Evolutionary conservation across 345 rosid species (phyloP), one percentile per base, ranked within the genome.

Genomic region (Raphanus raphanistrum): DNA sequence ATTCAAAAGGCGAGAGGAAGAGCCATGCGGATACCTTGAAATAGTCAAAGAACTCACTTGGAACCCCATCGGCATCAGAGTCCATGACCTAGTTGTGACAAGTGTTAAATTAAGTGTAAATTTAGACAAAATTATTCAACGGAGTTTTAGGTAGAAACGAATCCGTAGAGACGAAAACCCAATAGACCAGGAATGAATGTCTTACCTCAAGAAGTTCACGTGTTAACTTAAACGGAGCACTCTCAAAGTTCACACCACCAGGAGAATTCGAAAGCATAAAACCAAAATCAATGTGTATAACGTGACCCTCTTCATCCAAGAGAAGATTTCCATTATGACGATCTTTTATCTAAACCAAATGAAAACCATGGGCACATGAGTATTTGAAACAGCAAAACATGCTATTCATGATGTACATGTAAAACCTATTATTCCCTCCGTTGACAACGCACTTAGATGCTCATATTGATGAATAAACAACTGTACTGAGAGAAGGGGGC

Each of bases 181-280:
- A 28, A 28, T 28, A 28, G 31, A 28, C 31, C 31, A 64, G 8
- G 75, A 38, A 41, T 10, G 10, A 17, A 12, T 33, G 72, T 26
- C 72, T 27, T 63, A 90, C 98, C 97, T 96, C 99, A 79, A 96
- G 98, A 85, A 95, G 98, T 83, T 95, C 99, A 26, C 99, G 94
- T 57, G 98, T 95, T 86, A 95, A 84, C 87, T 95, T 95, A 88
- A 95, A 93, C 8, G 99, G 99, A 33, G 99, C 99, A 81, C 98
- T 96, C 87, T 96, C 98, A 81, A 96, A 96, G 82, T 96, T 96
- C 73, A 96, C 99, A 82, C 98, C 96, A 35, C 99, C 98, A 74
- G 99, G 99, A 66, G 99, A 93, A 84, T 96, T 96, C 15, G 99
- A 93, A 71, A 96, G 98, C 97, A 96, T 93, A 80, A 96, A 96